phyloP scores from a whole-genome alignment of 805 yeast genomes.

The Candida chilensis region DNA sequence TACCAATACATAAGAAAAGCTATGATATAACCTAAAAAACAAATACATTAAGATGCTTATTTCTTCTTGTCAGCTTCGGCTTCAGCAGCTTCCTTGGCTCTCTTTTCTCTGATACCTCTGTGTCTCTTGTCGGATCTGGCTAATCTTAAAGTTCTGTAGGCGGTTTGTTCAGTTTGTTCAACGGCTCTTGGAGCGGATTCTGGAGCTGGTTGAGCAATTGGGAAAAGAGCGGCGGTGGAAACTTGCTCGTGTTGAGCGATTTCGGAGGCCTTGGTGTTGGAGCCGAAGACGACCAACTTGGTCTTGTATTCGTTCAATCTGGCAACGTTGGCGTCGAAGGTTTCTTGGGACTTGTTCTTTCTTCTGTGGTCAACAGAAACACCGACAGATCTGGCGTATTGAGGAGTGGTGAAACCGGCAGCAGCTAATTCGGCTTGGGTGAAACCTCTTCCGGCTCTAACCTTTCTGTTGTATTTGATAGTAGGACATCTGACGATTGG shows the following conservation, averaged over 20 bases:
- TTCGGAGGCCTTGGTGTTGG: slow-evolving; percentile 71
- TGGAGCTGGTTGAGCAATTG: slow-evolving; percentile 70
- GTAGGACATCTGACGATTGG: slow-evolving; percentile 99
- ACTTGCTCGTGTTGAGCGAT: slow-evolving; percentile 59
- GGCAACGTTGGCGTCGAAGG: slow-evolving; percentile 87
- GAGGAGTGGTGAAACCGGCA: slow-evolving; percentile 79
- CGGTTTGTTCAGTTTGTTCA: slow-evolving; percentile 57
- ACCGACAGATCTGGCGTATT: slow-evolving; percentile 97
- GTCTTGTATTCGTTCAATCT: slow-evolving; percentile 95
- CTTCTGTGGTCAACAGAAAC: slow-evolving; percentile 99
- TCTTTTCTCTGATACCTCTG: slow-evolving; percentile 96
- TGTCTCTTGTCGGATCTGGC: slow-evolving; percentile 93
- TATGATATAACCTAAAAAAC: slow-evolving; percentile 4
- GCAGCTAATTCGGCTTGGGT: slow-evolving; percentile 97
- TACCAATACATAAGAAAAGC: not conserved
- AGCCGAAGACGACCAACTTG: slow-evolving; percentile 93
- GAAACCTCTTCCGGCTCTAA: slow-evolving; percentile 99
- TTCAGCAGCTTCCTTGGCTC: slow-evolving; percentile 95
- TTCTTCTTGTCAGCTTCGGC: slow-evolving; percentile 99
- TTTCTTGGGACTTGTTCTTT: slow-evolving; percentile 95
- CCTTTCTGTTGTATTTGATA: slow-evolving; percentile 97
- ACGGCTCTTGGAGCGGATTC: slow-evolving; percentile 88
- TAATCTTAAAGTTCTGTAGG: slow-evolving; percentile 90
- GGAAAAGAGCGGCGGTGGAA: slow-evolving; percentile 77
- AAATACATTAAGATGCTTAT: slow-evolving; percentile 34